These are phyloP conservation scores for Schizophyllum commune DNA, from an alignment of 1,284 basidiomycete genomes.

Conservation along the genomic window DNA sequence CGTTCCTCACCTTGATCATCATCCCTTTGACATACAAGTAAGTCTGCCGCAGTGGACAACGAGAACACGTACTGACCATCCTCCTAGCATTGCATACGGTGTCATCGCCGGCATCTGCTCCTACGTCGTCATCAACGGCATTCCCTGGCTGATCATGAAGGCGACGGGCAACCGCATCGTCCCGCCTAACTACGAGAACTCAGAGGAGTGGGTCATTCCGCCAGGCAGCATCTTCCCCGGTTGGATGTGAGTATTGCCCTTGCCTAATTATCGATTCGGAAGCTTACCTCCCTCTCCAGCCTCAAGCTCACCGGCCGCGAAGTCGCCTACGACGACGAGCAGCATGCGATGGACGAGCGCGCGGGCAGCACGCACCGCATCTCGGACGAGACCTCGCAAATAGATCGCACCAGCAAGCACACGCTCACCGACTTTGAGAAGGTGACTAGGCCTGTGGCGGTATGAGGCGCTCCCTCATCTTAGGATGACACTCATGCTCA, in stretches of 20 bases:
- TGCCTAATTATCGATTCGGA: not conserved
- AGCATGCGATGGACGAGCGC: not conserved
- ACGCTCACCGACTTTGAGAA: not conserved
- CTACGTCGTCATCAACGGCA: conserved; percentile 70
- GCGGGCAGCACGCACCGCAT: not conserved
- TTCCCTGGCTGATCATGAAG: conserved; percentile 53
- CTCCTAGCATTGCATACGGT: conserved; percentile 78
- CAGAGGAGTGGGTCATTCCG: conserved; percentile 64
- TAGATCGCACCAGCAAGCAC: not conserved
- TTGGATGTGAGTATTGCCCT: conserved; percentile 53
- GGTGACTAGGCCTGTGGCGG: not conserved
- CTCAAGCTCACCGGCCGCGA: not conserved
- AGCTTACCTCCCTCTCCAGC: not conserved
- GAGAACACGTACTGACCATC: conserved; percentile 13
- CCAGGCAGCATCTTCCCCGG: conserved; percentile 59
- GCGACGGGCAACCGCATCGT: conserved; percentile 52
- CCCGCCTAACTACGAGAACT: conserved; percentile 57
- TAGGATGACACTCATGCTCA: not conserved
- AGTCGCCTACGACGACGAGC: not conserved
- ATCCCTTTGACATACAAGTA: conserved; percentile 78
- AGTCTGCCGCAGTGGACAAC: conserved; percentile 15
- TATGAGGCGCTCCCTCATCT: not conserved
- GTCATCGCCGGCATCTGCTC: conserved; percentile 75
- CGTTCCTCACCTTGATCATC: conserved; percentile 72
- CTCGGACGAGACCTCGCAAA: not conserved